Base-by-base conservation (phyloP, 1,284 basidiomycete genomes). In the Moniliella sp. region DNA sequence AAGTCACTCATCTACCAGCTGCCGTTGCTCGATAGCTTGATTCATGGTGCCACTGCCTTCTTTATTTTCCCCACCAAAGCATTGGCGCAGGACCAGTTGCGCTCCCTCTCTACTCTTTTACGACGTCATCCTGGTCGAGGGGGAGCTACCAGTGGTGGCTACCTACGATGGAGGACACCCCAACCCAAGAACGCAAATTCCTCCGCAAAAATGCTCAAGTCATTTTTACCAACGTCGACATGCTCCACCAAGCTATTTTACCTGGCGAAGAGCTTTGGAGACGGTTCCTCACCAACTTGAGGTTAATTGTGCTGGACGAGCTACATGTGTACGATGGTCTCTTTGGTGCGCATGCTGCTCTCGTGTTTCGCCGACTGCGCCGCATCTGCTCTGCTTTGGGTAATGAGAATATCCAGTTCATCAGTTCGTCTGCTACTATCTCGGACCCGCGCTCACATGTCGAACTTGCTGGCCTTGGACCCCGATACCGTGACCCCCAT, bases 61-160 rank as follows among this genome's bases (percentile, higher is more conserved):
- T 79, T 82, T 50, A 70, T 88, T 29, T 88, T 84, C 48, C 83
- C 82, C 1, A 88, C 83, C 1, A 88, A 88, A 75, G 82, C 82
- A 5, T 65, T 88, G 17, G 82, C 83, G 1, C 83, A 88, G 61
- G 82, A 88, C 54, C 83, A 88, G 59, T 72, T 69, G 41, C 37
- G 48, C 2, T 54, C 56, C 11, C 35, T 59, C 7, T 41, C 45
- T 28, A 43, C 46, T 14, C 54, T 88, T 4, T 48, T 86, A 1
- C 65, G 51, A 36, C 65, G 67, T 5, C 76, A 72, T 53, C 66
- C 72, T 0, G 70, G 72, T 3, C 65, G 82, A 8, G 65, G 75
- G 32, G 61, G 76, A 25, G 41, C 40, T n/a, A n/a, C n/a, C n/a
- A n/a, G 34, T 66, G 66, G 70, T 82, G 5, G 72, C 72, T 1